Conservation (phyloP, 257 asterid genomes). For the Handroanthus guayacan region DNA sequence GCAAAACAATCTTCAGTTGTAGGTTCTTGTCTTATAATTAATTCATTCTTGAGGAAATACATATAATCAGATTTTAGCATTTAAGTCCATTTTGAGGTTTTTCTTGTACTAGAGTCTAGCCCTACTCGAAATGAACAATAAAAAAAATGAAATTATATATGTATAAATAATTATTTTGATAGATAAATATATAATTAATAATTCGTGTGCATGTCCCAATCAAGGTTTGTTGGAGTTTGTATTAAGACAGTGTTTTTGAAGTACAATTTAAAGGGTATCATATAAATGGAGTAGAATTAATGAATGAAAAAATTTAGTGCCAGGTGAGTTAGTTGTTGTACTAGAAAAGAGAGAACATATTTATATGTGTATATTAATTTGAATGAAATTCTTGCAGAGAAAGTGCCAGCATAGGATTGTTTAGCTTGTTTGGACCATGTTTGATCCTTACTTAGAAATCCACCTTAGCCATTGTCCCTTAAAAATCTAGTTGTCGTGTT, state of each 20-base stretch:
- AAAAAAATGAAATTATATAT: too few relatives aligned
- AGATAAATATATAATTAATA: too few relatives aligned
- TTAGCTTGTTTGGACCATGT: slow-evolving; percentile 43
- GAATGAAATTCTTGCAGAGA: slow-evolving; percentile 15
- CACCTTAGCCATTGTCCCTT: slow-evolving; percentile 13
- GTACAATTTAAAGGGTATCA: background rate
- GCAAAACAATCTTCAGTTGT: slow-evolving; percentile 3
- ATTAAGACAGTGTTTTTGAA: background rate
- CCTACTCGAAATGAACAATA: too few relatives aligned
- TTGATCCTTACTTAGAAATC: slow-evolving; percentile 37
- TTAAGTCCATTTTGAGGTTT: background rate
- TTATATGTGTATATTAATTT: background rate
- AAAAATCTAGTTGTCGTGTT: slow-evolving; percentile 28
- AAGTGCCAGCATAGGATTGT: slow-evolving; percentile 44
- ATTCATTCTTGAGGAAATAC: slow-evolving; percentile 5
- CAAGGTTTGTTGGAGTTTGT: too few relatives aligned
- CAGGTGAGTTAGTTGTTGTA: too few relatives aligned
- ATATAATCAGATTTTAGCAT: slow-evolving; percentile 22
- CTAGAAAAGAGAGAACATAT: background rate
- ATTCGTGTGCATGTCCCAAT: too few relatives aligned
- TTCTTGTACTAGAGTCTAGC: too few relatives aligned
- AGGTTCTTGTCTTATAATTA: background rate
- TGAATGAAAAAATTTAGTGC: too few relatives aligned
- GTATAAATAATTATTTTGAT: too few relatives aligned
- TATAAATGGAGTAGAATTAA: background rate